Evolutionary conservation across 768 basidiomycete genomes (phyloP).

Genomic region (Amanita pallidorosea): DNA sequence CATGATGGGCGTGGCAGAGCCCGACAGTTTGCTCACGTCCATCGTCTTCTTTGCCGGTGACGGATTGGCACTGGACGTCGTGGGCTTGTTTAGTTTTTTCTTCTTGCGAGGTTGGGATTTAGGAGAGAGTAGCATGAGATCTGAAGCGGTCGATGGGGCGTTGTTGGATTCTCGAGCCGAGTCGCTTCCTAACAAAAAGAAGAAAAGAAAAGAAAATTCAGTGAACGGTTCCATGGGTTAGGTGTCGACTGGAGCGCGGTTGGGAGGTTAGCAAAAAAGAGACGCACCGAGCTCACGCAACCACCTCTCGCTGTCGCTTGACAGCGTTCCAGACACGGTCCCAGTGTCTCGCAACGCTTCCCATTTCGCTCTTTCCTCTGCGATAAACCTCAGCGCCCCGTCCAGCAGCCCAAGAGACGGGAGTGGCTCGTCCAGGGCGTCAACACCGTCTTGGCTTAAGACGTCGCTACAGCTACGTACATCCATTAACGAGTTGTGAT

Average conservation of each 20-base stretch:
- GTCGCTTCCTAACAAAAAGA: slow-evolving; percentile 1
- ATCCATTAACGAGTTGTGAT: neutral
- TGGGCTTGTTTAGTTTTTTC: slow-evolving; percentile 5
- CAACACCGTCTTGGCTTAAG: neutral
- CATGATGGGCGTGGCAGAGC: neutral
- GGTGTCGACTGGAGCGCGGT: slow-evolving; percentile 7
- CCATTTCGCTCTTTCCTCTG: slow-evolving; percentile 54
- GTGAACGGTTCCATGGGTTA: slow-evolving; percentile 1
- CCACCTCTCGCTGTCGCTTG: slow-evolving; percentile 15
- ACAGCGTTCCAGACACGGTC: neutral
- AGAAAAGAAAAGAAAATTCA: neutral
- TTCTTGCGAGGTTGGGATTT: neutral
- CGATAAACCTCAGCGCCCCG: slow-evolving; percentile 65
- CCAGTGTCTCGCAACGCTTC: slow-evolving; percentile 33
- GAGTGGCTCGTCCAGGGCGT: slow-evolving; percentile 31
- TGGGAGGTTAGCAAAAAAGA: slow-evolving; percentile 5
- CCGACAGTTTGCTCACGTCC: neutral
- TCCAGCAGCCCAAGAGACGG: slow-evolving; percentile 60
- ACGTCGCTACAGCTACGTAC: neutral
- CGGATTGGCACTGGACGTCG: slow-evolving; percentile 6
- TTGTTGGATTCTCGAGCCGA: neutral
- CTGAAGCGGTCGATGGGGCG: neutral
- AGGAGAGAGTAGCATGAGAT: slow-evolving; percentile 2
- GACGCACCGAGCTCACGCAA: slow-evolving; percentile 27
- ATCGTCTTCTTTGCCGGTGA: slow-evolving; percentile 3